These are phyloP conservation scores for Pseudogymnoascus pannorum DNA, from an alignment of 2,329 filamentous ascomycete species.

Conservation along the genomic window DNA sequence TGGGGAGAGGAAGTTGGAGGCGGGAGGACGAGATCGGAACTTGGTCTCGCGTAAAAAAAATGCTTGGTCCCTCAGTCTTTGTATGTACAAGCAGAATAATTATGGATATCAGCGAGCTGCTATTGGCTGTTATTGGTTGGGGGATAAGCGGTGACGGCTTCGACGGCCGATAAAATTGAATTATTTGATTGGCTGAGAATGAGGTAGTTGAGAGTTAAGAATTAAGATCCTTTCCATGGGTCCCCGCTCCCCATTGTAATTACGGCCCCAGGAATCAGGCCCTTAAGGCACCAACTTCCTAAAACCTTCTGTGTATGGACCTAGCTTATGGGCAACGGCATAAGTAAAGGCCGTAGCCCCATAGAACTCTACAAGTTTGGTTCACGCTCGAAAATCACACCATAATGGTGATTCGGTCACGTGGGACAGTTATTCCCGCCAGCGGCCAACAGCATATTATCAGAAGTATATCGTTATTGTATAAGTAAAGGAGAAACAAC, in stretches of 20 bases:
- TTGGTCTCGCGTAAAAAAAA: slow-evolving; percentile 2
- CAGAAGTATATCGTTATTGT: background rate
- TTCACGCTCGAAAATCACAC: too few relatives aligned
- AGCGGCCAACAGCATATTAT: background rate
- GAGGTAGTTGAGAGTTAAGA: background rate
- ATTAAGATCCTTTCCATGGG: too few relatives aligned
- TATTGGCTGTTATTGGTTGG: background rate
- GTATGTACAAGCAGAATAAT: background rate
- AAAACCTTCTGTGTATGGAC: too few relatives aligned
- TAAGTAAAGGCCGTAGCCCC: too few relatives aligned
- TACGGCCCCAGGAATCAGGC: too few relatives aligned
- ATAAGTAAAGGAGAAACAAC: background rate
- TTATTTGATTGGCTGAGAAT: background rate
- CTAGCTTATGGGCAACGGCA: too few relatives aligned
- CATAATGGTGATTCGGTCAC: too few relatives aligned
- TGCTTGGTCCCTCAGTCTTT: slow-evolving; percentile 5
- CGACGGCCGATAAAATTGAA: background rate
- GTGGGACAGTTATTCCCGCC: too few relatives aligned
- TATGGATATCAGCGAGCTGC: background rate
- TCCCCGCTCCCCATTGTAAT: too few relatives aligned
- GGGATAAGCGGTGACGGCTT: background rate
- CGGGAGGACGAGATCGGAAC: slow-evolving; percentile 3
- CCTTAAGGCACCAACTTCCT: too few relatives aligned
- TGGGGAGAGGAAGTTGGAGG: slow-evolving; percentile 1
- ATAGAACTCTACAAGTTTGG: too few relatives aligned